Percentiles rank a stretch among this genome's conserved stretches.
phyloP scores from a whole-genome alignment of 2,329 filamentous ascomycete species.

The Sclerotinia sclerotiorum region DNA sequence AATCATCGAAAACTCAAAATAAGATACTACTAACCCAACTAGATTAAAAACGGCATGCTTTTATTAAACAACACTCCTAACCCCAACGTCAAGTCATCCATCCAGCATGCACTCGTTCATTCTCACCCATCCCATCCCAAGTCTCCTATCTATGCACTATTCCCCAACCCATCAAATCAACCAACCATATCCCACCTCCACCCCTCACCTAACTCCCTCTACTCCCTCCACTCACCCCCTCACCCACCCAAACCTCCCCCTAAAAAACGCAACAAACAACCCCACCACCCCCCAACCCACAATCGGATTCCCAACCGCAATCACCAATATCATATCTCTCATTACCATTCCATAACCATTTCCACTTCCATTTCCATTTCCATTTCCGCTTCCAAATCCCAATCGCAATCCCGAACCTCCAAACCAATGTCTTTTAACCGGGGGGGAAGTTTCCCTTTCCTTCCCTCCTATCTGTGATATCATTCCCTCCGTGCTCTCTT shows the following conservation, averaged over 20 bases:
- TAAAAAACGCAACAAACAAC: background rate
- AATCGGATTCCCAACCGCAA: background rate
- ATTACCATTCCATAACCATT: background rate
- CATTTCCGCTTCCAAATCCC: no score
- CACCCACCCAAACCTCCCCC: background rate
- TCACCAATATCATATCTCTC: background rate
- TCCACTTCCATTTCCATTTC: no score
- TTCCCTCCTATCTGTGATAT: no score
- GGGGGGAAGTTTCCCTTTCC: no score
- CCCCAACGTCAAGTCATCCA: rapidly evolving
- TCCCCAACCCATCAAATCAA: background rate
- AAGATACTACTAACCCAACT: no score
- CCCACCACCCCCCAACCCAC: background rate
- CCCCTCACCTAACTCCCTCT: background rate
- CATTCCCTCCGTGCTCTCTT: no score
- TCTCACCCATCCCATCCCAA: background rate
- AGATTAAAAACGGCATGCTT: no score
- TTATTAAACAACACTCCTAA: no score
- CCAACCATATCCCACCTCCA: no score
- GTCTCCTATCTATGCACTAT: background rate
- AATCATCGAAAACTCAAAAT: no score
- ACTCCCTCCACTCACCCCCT: background rate
- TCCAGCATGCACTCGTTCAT: no score
- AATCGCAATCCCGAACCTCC: background rate
- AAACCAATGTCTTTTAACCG: background rate